phyloP scores from a whole-genome alignment of 331 rosid species.

The Arachis monticola region DNA sequence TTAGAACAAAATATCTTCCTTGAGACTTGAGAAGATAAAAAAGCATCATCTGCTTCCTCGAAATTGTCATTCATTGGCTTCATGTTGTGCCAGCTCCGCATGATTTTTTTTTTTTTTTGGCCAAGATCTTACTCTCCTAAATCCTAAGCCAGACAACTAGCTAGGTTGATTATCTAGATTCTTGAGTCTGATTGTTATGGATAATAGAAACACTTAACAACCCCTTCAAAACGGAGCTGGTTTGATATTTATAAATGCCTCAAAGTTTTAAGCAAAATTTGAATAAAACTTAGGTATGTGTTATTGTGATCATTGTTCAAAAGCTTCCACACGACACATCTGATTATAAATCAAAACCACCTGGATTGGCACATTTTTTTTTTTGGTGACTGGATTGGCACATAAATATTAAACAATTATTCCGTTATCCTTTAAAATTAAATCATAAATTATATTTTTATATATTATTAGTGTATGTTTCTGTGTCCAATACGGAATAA shows the following conservation, averaged over 20 bases:
- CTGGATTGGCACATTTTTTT: constrained; percentile 18
- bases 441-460: too few species aligned
- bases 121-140: constrained; percentile 54
- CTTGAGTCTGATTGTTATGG: constrained; percentile 51
- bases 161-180: neutral
- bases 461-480: too few species aligned
- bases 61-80: constrained; percentile 41
- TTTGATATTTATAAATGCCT: constrained; percentile 57
- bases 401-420: neutral
- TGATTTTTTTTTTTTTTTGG: constrained; percentile 47
- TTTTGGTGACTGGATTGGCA: constrained; percentile 7
- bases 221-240: constrained; percentile 54
- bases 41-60: constrained; percentile 39
- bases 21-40: constrained; percentile 7
- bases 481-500: too few species aligned
- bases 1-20: constrained; percentile 46
- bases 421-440: too few species aligned
- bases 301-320: too few species aligned
- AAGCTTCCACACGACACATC: constrained; percentile 1
- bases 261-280: constrained; percentile 60
- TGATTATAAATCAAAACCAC: constrained; percentile 43
- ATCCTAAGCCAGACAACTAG: constrained; percentile 44
- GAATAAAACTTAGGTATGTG: constrained; percentile 41
- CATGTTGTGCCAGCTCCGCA: constrained; percentile 39
- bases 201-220: constrained; percentile 49